Evolutionary conservation across 2,329 filamentous ascomycete species (phyloP).

Genomic region (Neofusicoccum umdonicola): DNA sequence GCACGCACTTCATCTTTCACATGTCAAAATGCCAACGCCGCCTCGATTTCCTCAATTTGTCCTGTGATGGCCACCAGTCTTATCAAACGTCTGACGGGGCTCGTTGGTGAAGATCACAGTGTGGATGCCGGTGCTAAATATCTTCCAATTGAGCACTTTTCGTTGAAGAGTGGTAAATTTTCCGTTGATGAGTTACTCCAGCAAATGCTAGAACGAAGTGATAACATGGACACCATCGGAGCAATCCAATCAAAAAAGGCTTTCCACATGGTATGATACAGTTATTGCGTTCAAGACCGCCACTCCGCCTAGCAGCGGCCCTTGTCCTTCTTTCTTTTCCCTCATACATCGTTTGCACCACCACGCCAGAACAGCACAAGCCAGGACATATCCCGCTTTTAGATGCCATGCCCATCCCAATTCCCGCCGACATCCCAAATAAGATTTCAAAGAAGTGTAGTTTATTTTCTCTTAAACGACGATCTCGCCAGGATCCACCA

Average conservation of each 20-base stretch:
- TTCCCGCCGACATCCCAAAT: background rate
- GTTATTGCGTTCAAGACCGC: background rate
- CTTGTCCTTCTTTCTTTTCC: constrained; percentile 1
- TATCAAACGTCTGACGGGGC: background rate
- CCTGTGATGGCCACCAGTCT: background rate
- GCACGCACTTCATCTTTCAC: background rate
- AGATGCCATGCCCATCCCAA: background rate
- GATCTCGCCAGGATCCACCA: constrained; percentile 59
- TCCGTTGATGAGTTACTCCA: background rate
- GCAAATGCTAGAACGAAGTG: background rate
- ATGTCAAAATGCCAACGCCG: background rate
- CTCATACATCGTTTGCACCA: background rate
- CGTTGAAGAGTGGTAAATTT: background rate
- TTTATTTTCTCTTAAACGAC: constrained; percentile 35
- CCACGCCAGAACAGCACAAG: background rate
- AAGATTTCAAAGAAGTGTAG: constrained; percentile 10
- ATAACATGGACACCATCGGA: background rate
- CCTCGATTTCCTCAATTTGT: background rate
- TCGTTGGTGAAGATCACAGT: too few relatives aligned
- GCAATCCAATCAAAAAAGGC: background rate
- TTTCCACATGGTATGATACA: constrained; percentile 13
- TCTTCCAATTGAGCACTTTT: background rate
- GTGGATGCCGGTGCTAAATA: background rate
- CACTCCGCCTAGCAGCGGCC: background rate
- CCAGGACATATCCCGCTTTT: background rate